phyloP scores from a whole-genome alignment of 345 rosid species.

The Gossypium rotundifolium region DNA sequence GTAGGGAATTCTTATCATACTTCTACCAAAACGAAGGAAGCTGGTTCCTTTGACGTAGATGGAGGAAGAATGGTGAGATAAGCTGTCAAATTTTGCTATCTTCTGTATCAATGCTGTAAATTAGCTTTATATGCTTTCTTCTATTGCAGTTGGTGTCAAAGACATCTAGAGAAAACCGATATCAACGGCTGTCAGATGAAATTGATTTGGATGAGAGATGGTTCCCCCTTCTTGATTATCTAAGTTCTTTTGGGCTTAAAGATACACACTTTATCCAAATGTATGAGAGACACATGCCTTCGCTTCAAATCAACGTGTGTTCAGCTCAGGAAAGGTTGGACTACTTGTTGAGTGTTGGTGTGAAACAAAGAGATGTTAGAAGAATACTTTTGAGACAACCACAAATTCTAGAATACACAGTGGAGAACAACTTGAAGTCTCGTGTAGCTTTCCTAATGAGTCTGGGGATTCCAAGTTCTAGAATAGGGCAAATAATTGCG shows the following conservation, averaged over 20 bases:
- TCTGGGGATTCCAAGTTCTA: constrained; percentile 75
- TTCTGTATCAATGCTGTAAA: not conserved
- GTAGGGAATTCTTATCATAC: constrained; percentile 11
- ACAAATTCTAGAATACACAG: constrained; percentile 80
- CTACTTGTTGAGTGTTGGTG: constrained; percentile 80
- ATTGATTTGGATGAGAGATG: constrained; percentile 69
- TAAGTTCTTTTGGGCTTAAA: constrained; percentile 68
- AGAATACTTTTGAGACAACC: constrained; percentile 91
- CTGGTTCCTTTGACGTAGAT: constrained; percentile 26
- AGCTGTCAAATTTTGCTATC: constrained; percentile 8
- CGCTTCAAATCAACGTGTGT: constrained; percentile 63
- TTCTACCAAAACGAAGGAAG: constrained; percentile 24
- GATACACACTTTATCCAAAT: constrained; percentile 85
- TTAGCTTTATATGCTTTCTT: constrained; percentile 13
- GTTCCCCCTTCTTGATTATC: constrained; percentile 82
- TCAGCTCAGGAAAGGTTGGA: constrained; percentile 89
- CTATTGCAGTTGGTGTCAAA: constrained; percentile 37
- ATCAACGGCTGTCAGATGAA: constrained; percentile 57
- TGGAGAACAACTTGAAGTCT: constrained; percentile 74
- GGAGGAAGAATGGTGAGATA: constrained; percentile 46
- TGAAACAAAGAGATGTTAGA: constrained; percentile 75
- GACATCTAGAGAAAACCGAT: constrained; percentile 36
- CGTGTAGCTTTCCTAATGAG: constrained; percentile 71
- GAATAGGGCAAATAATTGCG: constrained; percentile 81
- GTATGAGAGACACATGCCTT: constrained; percentile 85